Evolutionary conservation across 2,329 filamentous ascomycete species (phyloP), one percentile per base, ranked within the genome.

Genomic region (Penicillium sp.): DNA sequence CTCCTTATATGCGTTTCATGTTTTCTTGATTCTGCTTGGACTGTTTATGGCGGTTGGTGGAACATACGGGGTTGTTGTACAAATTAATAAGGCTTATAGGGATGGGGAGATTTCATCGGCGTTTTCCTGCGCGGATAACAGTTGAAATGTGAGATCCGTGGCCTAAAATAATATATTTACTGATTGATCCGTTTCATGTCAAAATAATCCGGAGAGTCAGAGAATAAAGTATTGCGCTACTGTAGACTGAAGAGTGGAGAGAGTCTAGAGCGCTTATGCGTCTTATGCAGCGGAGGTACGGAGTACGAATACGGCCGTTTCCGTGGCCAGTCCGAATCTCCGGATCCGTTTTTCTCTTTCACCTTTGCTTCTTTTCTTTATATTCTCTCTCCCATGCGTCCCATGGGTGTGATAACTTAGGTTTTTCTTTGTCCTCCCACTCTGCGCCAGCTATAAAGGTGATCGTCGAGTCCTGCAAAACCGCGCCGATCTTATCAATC

Each of bases 21-120:
- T 72, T 6, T 53, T 76, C 0, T 58, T 81, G 50, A 72, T 81
- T 10, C 53, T 75, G 1, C 57, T 82, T 13, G 79, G 78, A 0
- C n/a, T 75, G 0, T 82, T 82, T 56, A 66, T 82, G 51, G 68
- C 75, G 5, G 69, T 80, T 22, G 79, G 75, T 1, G 79, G 78
- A 0, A 81, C 79, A 1, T 61, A 63, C 40, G 58, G 58, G 4
- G 57, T 58, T 13, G 53, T 61, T 41, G 54, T 59, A 9, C 55
- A 62, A 47, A 63, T 62, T 41, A 60, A 59, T 40, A 29, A 57
- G 48, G 58, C 57, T 3, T 67, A 58, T 55, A 48, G 29, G 10
- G 45, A 58, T 48, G 59, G 59, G 16, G 42, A 55, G 11, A 60
- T 63, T 10, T 45, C 57, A 8, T 60, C 57, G 14, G 59, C 55